These are phyloP conservation scores for Misopates orontium DNA, from an alignment of 257 asterid species.

Conservation along the genomic window DNA sequence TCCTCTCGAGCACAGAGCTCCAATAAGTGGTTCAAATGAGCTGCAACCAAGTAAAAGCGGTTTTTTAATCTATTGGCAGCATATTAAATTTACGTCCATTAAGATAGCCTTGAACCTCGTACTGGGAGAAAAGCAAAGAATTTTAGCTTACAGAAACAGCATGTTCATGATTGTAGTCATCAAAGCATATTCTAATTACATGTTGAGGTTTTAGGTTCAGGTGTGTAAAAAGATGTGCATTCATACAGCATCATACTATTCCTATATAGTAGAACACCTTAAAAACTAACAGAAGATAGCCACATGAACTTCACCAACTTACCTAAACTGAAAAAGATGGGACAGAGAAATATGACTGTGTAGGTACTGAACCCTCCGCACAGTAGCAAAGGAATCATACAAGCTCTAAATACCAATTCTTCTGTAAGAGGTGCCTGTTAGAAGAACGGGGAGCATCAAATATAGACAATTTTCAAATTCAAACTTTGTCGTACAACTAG, in stretches of 20 bases:
- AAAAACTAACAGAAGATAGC: background rate
- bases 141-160: constrained; percentile 1
- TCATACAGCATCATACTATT: constrained; percentile 9
- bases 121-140: no score
- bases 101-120: no score
- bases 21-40: constrained; percentile 88
- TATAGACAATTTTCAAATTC: constrained; percentile 18
- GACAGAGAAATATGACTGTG: constrained; percentile 68
- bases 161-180: constrained; percentile 1
- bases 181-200: background rate
- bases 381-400: constrained; percentile 88
- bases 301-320: constrained; percentile 21
- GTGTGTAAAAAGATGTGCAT: constrained; percentile 1
- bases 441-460: constrained; percentile 18
- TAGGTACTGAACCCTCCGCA: constrained; percentile 84
- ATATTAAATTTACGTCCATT: no score
- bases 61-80: no score
- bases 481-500: constrained; percentile 12
- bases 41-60: constrained; percentile 48
- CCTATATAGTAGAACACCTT: background rate
- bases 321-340: constrained; percentile 93
- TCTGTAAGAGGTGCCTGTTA: constrained; percentile 92
- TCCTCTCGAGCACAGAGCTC: constrained; percentile 63
- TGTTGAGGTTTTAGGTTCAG: constrained; percentile 13
- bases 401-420: constrained; percentile 96